Base-by-base conservation (phyloP, 129 eudicot species). In the Tagetes patula region DNA sequence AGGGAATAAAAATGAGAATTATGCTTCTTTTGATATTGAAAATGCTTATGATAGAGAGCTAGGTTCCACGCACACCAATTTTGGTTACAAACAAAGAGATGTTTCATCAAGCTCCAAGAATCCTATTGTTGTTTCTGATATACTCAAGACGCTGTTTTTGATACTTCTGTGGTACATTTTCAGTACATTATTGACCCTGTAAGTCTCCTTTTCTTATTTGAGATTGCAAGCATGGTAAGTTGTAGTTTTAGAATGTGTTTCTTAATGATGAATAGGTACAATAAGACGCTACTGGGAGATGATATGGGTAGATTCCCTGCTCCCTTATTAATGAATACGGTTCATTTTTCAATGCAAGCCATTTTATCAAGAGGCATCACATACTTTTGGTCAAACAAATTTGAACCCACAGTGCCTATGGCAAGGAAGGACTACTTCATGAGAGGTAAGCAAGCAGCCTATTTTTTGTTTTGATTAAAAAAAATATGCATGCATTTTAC, bases 271-370 rank as follows among this genome's bases (percentile, higher is more conserved):
- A 61, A 38, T 69, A 94, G 98, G 81, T 94, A 90, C 64, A 94
- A 90, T 82, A 94, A 94, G 82, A 87, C 89, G 70, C 77, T 94
- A 43, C 67, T 94, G 67, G 98, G 98, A 49, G 92, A 87, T 78
- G 70, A 94, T 63, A 71, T 94, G 89, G 96, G 98, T 71, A 90
- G 76, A 68, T 94, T 94, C 85, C 98, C 98, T 50, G 98, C 98
- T 74, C 98, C 98, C 30, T 79, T 94, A 42, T 67, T 94, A 85
- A 94, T 94, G 98, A 94, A 94, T 55, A 90, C 98, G 2, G 76
- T 94, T 64, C 98, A 94, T 79, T 94, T 94, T 71, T 56, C 86
- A 42, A 94, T 94, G 98, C 98, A 94, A 90, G 98, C 98, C 64
- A 71, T 86, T 73, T 76, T 94, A 76, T 88, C 98, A 34, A 94